Conservation (phyloP, 2,329 filamentous ascomycete species). For the Colletotrichum graminicola region DNA sequence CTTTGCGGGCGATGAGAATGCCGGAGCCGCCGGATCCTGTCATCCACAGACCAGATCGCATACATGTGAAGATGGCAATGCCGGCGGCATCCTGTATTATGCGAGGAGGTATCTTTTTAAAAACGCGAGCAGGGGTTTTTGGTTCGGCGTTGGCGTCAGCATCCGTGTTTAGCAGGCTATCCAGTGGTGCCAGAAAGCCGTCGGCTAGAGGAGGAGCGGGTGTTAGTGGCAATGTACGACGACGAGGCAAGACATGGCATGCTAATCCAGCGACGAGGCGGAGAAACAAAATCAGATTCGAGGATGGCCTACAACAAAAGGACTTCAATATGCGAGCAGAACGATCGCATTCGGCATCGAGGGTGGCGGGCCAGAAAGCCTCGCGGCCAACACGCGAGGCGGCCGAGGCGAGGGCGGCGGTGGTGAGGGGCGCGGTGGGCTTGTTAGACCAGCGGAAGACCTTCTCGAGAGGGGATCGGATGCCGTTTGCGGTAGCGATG, state of each 20-base stretch:
- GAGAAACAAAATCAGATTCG: too few species aligned
- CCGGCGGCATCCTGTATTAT: slow-evolving; percentile 92
- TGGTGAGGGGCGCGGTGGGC: slow-evolving; percentile 68
- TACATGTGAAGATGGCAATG: slow-evolving; percentile 93
- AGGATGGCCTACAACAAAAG: slow-evolving; percentile 78
- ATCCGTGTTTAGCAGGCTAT: slow-evolving; percentile 48
- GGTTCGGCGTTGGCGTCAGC: slow-evolving; percentile 49
- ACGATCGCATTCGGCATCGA: slow-evolving; percentile 93
- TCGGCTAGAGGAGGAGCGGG: slow-evolving; percentile 57
- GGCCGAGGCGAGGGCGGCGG: slow-evolving; percentile 62
- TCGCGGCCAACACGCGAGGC: slow-evolving; percentile 76
- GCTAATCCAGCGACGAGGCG: neutral
- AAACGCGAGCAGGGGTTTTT: slow-evolving; percentile 66
- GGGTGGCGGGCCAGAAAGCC: slow-evolving; percentile 85
- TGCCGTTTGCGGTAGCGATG: slow-evolving; percentile 44
- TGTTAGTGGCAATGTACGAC: slow-evolving; percentile 33
- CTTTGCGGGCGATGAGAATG: slow-evolving; percentile 84
- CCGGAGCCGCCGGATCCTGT: slow-evolving; percentile 92
- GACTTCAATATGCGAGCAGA: slow-evolving; percentile 89
- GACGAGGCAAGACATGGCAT: neutral
- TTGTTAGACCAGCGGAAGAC: slow-evolving; percentile 60
- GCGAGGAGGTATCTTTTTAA: slow-evolving; percentile 86
- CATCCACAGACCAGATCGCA: slow-evolving; percentile 93
- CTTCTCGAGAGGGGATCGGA: slow-evolving; percentile 50
- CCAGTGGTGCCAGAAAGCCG: slow-evolving; percentile 65